Base-by-base conservation (phyloP, 495 filamentous ascomycete species). In the Penicillium longicatenatum region DNA sequence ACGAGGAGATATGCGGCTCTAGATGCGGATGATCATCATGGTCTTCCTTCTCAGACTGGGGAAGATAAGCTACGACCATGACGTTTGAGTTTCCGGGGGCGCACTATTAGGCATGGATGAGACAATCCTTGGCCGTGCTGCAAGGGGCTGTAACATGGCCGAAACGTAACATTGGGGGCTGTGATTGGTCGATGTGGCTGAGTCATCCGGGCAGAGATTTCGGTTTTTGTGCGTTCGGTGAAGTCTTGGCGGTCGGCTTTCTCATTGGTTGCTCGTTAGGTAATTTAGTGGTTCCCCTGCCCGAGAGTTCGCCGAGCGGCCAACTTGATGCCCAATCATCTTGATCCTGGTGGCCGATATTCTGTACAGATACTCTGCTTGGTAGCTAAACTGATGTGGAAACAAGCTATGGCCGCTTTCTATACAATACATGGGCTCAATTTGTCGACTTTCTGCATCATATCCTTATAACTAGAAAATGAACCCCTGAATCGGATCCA, bases 1-100 rank as follows among this genome's bases (percentile, higher is more conserved):
- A 82, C 3, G 78, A 74, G 22, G 59, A 45, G 19, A 63, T 62
- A 3, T 39, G 54, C 4, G 60, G 61, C 37, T 63, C 50, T 14
- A 62, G 50, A 21, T 60, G 41, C 30, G 39, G 35, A 42, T 55
- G 57, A 54, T 64, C 61, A 39, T 22, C 42, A n/a, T 9, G 12
- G 1, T 57, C 60, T 52, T 56, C 58, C 22, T 53, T 46, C 44
- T 54, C 61, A 24, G 50, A 44, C 43, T 45, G 57, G 41, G 61
- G 61, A 4, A 63, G 55, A 63, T 63, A 63, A 57, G 56, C 49
- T 43, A 54, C 50, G 30, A 59, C 52, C 61, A 59, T 59, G 29
- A 39, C 51, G 43, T 50, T 59, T 59, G 57, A 50, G 50, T 59
- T 59, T 59, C 43, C 46, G 37, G 21, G 33, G 50, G 5, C 12